Base-by-base conservation (phyloP, 768 basidiomycete species). In the Sistotremastrum niveocremeum region DNA sequence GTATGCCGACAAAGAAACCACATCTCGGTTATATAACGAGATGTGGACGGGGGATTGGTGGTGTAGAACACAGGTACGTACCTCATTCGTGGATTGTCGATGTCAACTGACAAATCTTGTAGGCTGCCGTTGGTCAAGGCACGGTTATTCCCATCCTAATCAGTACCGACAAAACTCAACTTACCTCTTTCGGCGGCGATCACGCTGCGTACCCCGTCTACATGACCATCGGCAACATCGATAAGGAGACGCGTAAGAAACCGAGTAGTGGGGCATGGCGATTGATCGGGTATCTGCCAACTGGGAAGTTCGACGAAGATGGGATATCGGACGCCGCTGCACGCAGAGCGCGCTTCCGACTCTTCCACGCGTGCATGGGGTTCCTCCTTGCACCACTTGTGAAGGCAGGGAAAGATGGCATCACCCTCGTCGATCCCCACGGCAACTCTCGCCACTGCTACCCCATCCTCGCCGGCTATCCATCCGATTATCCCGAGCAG, bases 1-100 rank as follows among this genome's bases (percentile, higher is more conserved):
- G n/a, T n/a, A n/a, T n/a, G n/a, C n/a, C n/a, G n/a, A n/a, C n/a
- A n/a, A n/a, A n/a, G n/a, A n/a, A n/a, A n/a, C n/a, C n/a, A n/a
- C n/a, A n/a, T n/a, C n/a, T 4, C 28, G 51, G 10, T 39, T 52
- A 3, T 52, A 52, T 40, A 20, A 20, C 31, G 51, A 52, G 41
- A 52, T 52, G 51, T 52, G 51, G 51, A 52, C 51, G 0, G 51
- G 51, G 7, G 37, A 48, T 7, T 52, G 46, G 52, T 52, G 52
- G 47, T 11, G 31, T 48, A 3, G 39, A 37, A 0, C 44, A 5
- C 49, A 51, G 49, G 49, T 51, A 29, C 5, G 33, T 42, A 30
- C 3, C n/a, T 32, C 38, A 28, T 44, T 7, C 39, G 29, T 28
- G 12, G n/a, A 8, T 49, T 9, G 28, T 37, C 8, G 34, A 7